These are phyloP conservation scores for Fusarium buharicum DNA, from an alignment of 2,329 filamentous ascomycete species.

Conservation along the genomic window DNA sequence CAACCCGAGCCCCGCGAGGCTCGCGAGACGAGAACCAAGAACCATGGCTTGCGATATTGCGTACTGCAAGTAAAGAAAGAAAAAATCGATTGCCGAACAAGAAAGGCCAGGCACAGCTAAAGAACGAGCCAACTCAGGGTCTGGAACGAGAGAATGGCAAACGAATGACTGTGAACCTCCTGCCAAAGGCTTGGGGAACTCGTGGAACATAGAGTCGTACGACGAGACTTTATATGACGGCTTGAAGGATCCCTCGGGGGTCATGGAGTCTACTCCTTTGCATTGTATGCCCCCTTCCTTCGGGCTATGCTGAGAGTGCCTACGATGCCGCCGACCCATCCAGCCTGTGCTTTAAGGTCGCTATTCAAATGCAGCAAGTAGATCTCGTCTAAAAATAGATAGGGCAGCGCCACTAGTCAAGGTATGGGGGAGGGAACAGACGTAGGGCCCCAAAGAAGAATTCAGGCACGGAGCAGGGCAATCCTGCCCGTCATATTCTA, in stretches of 20 bases:
- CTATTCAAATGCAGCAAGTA: background rate
- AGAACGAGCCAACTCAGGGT: background rate
- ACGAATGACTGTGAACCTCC: no score
- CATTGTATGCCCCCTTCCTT: constrained; percentile 1
- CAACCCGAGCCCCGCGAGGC: background rate
- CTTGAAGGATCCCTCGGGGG: background rate
- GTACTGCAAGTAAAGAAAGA: background rate
- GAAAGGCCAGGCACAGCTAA: background rate
- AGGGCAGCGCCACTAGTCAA: background rate
- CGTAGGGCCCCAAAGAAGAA: no score
- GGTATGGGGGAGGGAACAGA: no score
- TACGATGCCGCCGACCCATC: no score
- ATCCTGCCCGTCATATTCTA: background rate
- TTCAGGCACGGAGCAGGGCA: background rate
- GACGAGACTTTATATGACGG: constrained; percentile 3
- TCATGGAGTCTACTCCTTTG: background rate
- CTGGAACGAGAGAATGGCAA: constrained; percentile 1
- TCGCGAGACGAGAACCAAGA: constrained; percentile 1
- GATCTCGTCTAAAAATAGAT: background rate
- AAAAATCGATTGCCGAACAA: no score
- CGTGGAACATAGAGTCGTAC: background rate
- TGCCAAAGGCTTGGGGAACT: background rate
- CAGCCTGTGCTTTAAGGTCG: background rate
- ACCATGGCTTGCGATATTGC: constrained; percentile 3
- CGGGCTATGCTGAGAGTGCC: constrained; percentile 5